phyloP scores from a whole-genome alignment of 768 basidiomycete genomes.

The Mycena belliarum region DNA sequence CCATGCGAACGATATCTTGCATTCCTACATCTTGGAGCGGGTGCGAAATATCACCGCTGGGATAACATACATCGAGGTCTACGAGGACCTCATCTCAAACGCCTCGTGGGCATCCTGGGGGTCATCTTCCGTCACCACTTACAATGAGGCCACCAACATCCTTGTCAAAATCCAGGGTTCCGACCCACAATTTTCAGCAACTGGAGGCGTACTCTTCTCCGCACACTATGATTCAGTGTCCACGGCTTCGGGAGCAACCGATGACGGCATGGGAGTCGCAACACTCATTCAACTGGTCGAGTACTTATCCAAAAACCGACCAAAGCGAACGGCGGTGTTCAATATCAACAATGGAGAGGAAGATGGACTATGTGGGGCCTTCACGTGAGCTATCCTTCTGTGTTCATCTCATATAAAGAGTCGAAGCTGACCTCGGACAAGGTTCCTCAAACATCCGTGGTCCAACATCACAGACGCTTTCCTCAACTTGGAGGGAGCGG shows the following conservation, averaged over 20 bases:
- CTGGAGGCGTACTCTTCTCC: conserved; percentile 65
- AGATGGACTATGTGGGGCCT: conserved; percentile 72
- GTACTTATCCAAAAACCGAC: conserved; percentile 50
- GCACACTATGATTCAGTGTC: conserved; percentile 85
- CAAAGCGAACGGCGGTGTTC: conserved; percentile 67
- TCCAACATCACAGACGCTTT: conserved; percentile 63
- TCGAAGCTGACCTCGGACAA: conserved; percentile 29
- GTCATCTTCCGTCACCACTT: conserved; percentile 29
- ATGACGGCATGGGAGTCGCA: conserved; percentile 74
- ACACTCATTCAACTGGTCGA: conserved; percentile 67
- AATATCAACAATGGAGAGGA: conserved; percentile 90
- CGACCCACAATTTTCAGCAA: conserved; percentile 32
- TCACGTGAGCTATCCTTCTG: conserved; percentile 45
- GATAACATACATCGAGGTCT: conserved; percentile 48
- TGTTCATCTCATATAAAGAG: neutral
- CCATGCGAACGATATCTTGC: conserved; percentile 72
- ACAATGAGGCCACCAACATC: conserved; percentile 71
- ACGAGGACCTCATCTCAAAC: conserved; percentile 51
- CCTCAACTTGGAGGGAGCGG: conserved; percentile 82
- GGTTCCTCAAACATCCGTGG: conserved; percentile 78
- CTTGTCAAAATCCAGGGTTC: conserved; percentile 64
- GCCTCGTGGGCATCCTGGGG: conserved; percentile 38
- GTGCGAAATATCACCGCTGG: conserved; percentile 45
- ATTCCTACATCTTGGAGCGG: conserved; percentile 56
- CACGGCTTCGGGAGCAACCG: conserved; percentile 72